Evolutionary conservation across 1,284 basidiomycete species (phyloP).

Genomic region (Amylostereum areolatum): DNA sequence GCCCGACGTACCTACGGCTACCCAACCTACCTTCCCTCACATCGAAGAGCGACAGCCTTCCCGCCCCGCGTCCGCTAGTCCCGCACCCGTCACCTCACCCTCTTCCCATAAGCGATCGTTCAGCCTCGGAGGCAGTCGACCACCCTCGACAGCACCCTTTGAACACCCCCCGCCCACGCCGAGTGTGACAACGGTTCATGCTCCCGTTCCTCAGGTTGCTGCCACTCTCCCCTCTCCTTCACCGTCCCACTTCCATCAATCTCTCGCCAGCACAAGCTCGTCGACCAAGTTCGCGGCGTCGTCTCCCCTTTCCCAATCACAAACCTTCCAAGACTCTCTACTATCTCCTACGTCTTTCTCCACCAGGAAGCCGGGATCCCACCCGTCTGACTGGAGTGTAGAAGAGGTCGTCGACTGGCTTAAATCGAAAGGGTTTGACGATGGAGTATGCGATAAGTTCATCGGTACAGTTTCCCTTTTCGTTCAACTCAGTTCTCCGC

Average conservation of each 20-base stretch:
- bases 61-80: no score
- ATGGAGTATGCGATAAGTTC: conserved; percentile 80
- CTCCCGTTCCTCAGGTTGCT: no score
- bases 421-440: conserved; percentile 79
- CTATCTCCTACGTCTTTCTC: conserved; percentile 6
- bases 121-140: no score
- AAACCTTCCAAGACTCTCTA: conserved; percentile 4
- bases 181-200: no score
- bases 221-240: no score
- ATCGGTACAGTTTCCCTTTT: conserved; percentile 45
- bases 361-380: conserved; percentile 19
- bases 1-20: conserved; percentile 35
- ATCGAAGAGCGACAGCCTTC: background rate
- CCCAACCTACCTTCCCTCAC: conserved; percentile 33
- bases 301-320: background rate
- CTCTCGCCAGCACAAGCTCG: no score
- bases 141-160: no score
- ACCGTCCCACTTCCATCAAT: no score
- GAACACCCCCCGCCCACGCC: no score
- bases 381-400: conserved; percentile 78
- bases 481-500: background rate
- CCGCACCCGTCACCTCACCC: no score
- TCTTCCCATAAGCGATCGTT: no score
- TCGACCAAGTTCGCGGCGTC: no score
- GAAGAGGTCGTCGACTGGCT: conserved; percentile 92